A percentile compares a stretch with the other conserved stretches of the same genome.
These are phyloP conservation scores for Sherardia arvensis DNA, from an alignment of 257 asterid genomes.

Conservation along the genomic window DNA sequence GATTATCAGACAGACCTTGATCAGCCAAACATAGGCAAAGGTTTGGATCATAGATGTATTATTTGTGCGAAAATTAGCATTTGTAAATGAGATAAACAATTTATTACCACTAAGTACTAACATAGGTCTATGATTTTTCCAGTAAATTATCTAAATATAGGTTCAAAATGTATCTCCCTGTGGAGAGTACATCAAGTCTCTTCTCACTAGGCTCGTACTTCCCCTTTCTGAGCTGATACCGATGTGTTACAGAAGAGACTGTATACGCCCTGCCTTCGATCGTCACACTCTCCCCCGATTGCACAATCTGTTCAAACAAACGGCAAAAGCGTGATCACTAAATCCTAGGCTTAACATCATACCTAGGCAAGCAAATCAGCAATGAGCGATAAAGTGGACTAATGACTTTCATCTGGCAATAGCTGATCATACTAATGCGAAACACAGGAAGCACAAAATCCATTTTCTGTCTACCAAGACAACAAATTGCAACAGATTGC, in stretches of 20 bases:
- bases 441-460: background rate
- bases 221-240: conserved; percentile 91
- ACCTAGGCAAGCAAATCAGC: background rate
- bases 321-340: background rate
- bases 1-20: no score
- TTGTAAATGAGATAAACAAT: background rate
- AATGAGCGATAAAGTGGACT: no score
- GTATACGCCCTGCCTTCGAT: conserved; percentile 80
- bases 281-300: conserved; percentile 81
- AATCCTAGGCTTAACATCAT: background rate
- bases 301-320: conserved; percentile 52
- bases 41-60: no score
- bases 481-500: background rate
- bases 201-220: conserved; percentile 87
- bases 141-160: conserved; percentile 73
- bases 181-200: conserved; percentile 79
- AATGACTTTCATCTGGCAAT: background rate
- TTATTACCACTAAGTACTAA: background rate
- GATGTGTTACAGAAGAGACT: conserved; percentile 80
- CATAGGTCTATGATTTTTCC: conserved; percentile 47
- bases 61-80: no score
- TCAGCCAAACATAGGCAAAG: no score
- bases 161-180: conserved; percentile 79
- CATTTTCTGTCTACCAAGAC: background rate
- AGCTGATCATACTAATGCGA: background rate